These are phyloP conservation scores for Balamuthia mandrillaris DNA, from an alignment of 208 protist genomes.

Conservation along the genomic window DNA sequence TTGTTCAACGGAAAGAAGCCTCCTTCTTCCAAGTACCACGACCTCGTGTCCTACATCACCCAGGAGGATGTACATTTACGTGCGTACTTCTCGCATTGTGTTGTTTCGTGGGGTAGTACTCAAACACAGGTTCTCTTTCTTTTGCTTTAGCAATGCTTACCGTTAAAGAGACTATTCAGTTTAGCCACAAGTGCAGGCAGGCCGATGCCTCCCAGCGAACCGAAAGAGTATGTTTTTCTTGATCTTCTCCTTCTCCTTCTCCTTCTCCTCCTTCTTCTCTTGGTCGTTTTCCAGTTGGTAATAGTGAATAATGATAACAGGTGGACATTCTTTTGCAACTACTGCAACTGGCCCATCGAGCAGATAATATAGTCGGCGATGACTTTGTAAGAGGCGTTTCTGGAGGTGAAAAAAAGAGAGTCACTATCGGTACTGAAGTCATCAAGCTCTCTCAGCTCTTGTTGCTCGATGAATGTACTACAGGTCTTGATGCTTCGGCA, in stretches of 20 bases:
- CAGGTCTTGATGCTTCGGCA: constrained; percentile 16
- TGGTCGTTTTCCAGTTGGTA: too few species aligned
- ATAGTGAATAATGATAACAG: neutral
- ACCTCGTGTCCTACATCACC: neutral
- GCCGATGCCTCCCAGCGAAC: constrained; percentile 30
- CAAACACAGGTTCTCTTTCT: neutral
- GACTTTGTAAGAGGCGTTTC: constrained; percentile 23
- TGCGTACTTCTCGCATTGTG: neutral
- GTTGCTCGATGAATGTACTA: constrained; percentile 38
- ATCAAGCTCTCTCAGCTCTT: constrained; percentile 4
- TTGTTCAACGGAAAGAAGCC: constrained; percentile 29
- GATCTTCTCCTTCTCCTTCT: neutral
- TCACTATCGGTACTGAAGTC: constrained; percentile 30
- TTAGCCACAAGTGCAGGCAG: constrained; percentile 50
- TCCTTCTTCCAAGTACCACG: neutral
- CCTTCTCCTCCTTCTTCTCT: neutral
- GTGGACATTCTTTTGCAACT: constrained; percentile 17
- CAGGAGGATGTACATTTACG: constrained; percentile 17
- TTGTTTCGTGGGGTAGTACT: neutral
- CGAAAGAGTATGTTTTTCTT: neutral
- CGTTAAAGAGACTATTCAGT: constrained; percentile 52
- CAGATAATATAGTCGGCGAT: constrained; percentile 38
- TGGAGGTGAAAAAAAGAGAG: constrained; percentile 39
- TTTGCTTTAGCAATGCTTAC: constrained; percentile 44
- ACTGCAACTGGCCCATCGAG: neutral